Conservation (phyloP, 257 asterid genomes). For the Jaltomata sinuosa region DNA sequence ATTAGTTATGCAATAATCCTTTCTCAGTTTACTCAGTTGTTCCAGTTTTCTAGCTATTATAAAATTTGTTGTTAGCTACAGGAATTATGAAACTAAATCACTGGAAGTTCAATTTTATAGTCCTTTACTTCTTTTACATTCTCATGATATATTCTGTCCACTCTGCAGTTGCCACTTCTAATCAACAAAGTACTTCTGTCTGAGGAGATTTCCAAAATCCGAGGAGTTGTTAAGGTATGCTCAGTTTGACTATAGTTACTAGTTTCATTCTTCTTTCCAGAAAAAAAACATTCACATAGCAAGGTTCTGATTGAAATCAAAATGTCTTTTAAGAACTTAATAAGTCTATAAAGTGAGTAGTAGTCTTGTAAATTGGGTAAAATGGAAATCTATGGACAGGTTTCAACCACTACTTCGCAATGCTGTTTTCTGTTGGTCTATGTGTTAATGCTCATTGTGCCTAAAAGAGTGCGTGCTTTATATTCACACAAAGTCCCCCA, state of each 20-base stretch:
- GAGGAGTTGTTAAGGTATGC: conserved; percentile 59
- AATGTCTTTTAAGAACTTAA: neutral
- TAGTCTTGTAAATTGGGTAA: neutral
- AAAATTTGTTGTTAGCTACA: neutral
- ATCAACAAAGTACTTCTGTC: conserved; percentile 48
- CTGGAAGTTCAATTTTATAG: neutral
- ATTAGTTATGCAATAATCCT: neutral
- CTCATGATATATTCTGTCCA: neutral
- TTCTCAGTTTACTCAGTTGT: neutral
- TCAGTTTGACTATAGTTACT: neutral
- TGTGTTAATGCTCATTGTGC: neutral
- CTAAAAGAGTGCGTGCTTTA: neutral
- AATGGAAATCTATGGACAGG: neutral
- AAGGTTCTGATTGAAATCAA: neutral
- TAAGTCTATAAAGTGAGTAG: neutral
- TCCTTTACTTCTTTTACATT: neutral
- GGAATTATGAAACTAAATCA: neutral
- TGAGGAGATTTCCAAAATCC: conserved; percentile 63
- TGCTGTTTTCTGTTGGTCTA: neutral
- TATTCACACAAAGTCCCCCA: neutral
- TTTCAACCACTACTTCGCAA: neutral
- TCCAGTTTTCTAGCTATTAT: neutral
- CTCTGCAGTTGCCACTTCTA: conserved; percentile 82
- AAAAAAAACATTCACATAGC: neutral
- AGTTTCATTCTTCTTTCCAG: conserved; percentile 8